These are phyloP conservation scores for Aspergillus ochraceoroseus DNA, from an alignment of 2,329 filamentous ascomycete species.

Conservation along the genomic window DNA sequence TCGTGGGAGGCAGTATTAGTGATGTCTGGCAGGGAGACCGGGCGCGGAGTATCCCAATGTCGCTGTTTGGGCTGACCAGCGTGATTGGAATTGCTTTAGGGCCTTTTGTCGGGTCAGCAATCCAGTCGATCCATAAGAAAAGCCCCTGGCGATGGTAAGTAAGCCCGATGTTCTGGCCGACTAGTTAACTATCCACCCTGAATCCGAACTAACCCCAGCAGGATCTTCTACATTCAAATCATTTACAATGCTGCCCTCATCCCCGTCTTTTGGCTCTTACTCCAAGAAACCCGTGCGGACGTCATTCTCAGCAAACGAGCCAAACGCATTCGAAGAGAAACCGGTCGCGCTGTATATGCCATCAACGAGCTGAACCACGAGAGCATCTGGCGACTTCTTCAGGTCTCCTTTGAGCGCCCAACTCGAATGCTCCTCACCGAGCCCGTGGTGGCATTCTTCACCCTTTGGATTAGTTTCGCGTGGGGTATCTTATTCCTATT, in stretches of 20 bases:
- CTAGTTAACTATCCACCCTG: too few relatives aligned
- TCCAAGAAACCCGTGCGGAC: conserved; percentile 42
- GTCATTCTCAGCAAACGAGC: conserved; percentile 42
- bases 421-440: conserved; percentile 41
- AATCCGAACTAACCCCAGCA: conserved; percentile 15
- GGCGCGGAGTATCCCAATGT: conserved; percentile 42
- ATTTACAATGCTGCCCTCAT: conserved; percentile 43
- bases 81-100: conserved; percentile 45
- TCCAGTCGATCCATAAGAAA: conserved; percentile 24
- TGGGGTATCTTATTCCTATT: conserved; percentile 45
- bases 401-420: conserved; percentile 40
- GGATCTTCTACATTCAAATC: conserved; percentile 46
- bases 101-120: conserved; percentile 43
- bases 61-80: conserved; percentile 43
- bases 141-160: conserved; percentile 15
- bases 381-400: conserved; percentile 28
- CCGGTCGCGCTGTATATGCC: conserved; percentile 29
- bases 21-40: conserved; percentile 38
- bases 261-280: conserved; percentile 40
- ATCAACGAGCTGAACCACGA: conserved; percentile 24
- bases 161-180: too few relatives aligned
- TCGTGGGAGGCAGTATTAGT: conserved; percentile 35
- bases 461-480: conserved; percentile 44
- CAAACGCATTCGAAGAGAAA: conserved; percentile 37
- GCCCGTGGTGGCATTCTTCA: conserved; percentile 43